phyloP scores from a whole-genome alignment of 371 early-diverging fungal genomes.

The Fennellomyces sp. region DNA sequence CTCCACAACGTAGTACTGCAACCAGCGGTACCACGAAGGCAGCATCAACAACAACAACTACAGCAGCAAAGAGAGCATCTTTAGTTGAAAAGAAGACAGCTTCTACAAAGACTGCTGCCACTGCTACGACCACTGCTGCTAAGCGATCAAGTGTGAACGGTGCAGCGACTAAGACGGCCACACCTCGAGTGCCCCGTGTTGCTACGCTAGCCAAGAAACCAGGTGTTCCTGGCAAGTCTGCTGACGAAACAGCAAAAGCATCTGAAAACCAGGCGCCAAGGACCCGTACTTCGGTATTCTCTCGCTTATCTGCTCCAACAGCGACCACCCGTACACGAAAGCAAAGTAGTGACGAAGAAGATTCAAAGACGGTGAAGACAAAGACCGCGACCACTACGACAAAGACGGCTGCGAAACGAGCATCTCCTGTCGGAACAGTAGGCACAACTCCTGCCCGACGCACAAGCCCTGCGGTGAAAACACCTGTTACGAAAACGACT shows the following conservation, averaged over 20 bases:
- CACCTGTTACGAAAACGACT: slow-evolving; percentile 2
- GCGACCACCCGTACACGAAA: slow-evolving; percentile 10
- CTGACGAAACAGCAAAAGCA: not conserved
- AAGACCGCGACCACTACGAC: not conserved
- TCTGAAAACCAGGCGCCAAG: not conserved
- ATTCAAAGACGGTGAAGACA: not conserved
- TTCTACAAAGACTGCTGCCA: not conserved
- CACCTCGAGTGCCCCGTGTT: slow-evolving; percentile 26
- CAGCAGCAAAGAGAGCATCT: slow-evolving; percentile 1
- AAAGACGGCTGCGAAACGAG: slow-evolving; percentile 13
- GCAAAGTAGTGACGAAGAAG: slow-evolving; percentile 13
- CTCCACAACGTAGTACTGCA: slow-evolving; percentile 1
- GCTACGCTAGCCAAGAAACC: slow-evolving; percentile 7
- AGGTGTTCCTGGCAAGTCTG: not conserved
- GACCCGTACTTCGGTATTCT: slow-evolving; percentile 5
- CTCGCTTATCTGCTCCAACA: slow-evolving; percentile 19
- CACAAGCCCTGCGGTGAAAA: not conserved
- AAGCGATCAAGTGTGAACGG: slow-evolving; percentile 6
- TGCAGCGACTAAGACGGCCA: not conserved
- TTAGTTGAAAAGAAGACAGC: slow-evolving; percentile 2
- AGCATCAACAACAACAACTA: slow-evolving; percentile 6
- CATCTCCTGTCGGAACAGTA: not conserved
- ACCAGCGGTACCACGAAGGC: not conserved
- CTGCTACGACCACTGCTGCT: slow-evolving; percentile 4
- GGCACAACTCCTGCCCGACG: slow-evolving; percentile 3